phyloP scores from a whole-genome alignment of 176 grass and related monocot genomes.

The Phoenix dactylifera region DNA sequence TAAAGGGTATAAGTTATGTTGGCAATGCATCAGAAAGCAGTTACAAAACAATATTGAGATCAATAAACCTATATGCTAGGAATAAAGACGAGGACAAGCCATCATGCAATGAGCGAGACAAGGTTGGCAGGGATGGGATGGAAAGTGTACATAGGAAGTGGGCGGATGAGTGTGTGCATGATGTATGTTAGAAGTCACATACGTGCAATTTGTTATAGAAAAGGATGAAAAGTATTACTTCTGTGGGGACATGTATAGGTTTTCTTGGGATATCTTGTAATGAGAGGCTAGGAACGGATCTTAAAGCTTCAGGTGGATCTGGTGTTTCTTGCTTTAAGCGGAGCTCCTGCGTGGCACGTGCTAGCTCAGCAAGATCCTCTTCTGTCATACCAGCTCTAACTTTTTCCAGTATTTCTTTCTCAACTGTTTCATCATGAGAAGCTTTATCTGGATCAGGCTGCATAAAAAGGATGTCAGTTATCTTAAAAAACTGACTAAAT shows the following conservation, averaged over 20 bases:
- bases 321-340: constrained; percentile 95
- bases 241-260: constrained; percentile 71
- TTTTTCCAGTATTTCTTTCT: constrained; percentile 80
- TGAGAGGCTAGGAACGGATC: constrained; percentile 66
- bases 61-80: too few species aligned
- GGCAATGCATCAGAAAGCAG: too few species aligned
- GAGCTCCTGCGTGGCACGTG: constrained; percentile 73
- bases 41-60: too few species aligned
- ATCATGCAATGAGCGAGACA: too few species aligned
- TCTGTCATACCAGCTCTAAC: constrained; percentile 74
- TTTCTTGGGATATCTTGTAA: constrained; percentile 89
- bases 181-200: too few species aligned
- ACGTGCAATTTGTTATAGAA: neutral
- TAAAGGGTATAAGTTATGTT: too few species aligned
- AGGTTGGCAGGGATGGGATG: too few species aligned
- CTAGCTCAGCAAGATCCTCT: constrained; percentile 87
- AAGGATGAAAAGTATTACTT: constrained; percentile 41
- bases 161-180: too few species aligned
- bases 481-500: neutral
- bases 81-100: too few species aligned
- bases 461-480: constrained; percentile 1
- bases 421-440: constrained; percentile 62
- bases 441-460: constrained; percentile 95
- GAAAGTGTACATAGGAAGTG: too few species aligned
- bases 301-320: constrained; percentile 95